Percentiles rank a stretch among this genome's conserved stretches.
Evolutionary conservation across 148 eudicot species (phyloP).

Genomic region (Linanthus parryae): DNA sequence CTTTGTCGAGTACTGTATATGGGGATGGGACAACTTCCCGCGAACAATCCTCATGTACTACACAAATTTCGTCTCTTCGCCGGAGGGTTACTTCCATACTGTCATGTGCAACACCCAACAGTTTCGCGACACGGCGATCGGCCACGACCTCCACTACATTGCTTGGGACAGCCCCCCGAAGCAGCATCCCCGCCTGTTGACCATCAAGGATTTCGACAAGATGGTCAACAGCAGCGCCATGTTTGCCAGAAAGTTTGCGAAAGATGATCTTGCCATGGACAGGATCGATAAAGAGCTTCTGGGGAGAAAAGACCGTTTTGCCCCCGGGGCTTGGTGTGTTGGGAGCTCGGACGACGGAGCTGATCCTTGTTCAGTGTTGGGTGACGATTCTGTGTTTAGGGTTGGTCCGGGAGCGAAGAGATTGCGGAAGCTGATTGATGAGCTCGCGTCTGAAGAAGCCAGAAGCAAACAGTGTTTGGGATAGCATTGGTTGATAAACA

Average conservation of each 20-base stretch:
- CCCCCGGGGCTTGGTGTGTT: slow-evolving; percentile 91
- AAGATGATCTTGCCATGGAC: slow-evolving; percentile 66
- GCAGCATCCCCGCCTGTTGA: slow-evolving; percentile 74
- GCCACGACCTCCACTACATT: slow-evolving; percentile 94
- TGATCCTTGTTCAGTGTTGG: slow-evolving; percentile 68
- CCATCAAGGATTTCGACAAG: slow-evolving; percentile 60
- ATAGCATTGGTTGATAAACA: slow-evolving; percentile 12
- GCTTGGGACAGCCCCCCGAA: slow-evolving; percentile 98
- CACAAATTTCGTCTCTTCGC: slow-evolving; percentile 85
- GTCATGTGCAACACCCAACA: slow-evolving; percentile 76
- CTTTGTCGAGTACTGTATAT: slow-evolving; percentile 88
- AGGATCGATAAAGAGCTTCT: slow-evolving; percentile 77
- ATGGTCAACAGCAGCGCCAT: slow-evolving; percentile 89
- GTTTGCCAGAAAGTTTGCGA: slow-evolving; percentile 80
- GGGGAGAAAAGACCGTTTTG: slow-evolving; percentile 55
- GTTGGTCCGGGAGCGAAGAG: slow-evolving; percentile 74
- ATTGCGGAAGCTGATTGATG: slow-evolving; percentile 42
- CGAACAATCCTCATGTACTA: slow-evolving; percentile 85
- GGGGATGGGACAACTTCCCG: slow-evolving; percentile 97
- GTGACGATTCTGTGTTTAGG: slow-evolving; percentile 60
- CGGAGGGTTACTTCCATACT: slow-evolving; percentile 95
- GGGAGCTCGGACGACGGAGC: slow-evolving; percentile 49
- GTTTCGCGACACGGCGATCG: slow-evolving; percentile 57
- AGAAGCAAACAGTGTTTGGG: slow-evolving; percentile 57
- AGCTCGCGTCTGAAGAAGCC: slow-evolving; percentile 54